Conservation (phyloP, 2,329 filamentous ascomycete species). For the Monilinia fructigena region DNA sequence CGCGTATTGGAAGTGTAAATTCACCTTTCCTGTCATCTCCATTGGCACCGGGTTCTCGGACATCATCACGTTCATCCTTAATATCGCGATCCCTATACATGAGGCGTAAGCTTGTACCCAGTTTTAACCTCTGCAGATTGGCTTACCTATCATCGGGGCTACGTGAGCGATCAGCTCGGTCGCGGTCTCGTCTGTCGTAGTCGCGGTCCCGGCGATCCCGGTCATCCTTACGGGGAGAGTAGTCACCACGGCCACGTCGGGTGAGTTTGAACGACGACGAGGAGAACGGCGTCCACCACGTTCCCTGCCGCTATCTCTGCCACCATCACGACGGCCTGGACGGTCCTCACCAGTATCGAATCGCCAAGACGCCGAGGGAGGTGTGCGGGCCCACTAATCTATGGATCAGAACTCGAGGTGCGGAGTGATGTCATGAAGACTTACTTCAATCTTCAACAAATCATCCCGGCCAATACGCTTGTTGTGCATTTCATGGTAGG, state of each 20-base stretch:
- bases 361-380: constrained; percentile 95
- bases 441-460: constrained; percentile 93
- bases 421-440: constrained; percentile 34
- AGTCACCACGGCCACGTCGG: constrained; percentile 70
- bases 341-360: constrained; percentile 89
- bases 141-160: constrained; percentile 63
- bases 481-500: constrained; percentile 99
- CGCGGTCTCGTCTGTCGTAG: constrained; percentile 66
- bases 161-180: constrained; percentile 60
- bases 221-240: constrained; percentile 86
- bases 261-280: constrained; percentile 72
- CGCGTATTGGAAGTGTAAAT: constrained; percentile 33
- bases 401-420: constrained; percentile 17
- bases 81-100: constrained; percentile 45
- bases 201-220: constrained; percentile 78
- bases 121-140: background rate
- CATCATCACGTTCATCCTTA: constrained; percentile 66
- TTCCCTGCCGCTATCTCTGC: constrained; percentile 27
- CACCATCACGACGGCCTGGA: constrained; percentile 50
- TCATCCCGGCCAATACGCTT: constrained; percentile 92
- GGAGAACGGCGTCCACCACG: constrained; percentile 53
- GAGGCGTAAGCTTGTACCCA: constrained; percentile 3
- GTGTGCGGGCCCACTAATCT: constrained; percentile 90
- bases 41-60: constrained; percentile 74
- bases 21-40: constrained; percentile 89